A percentile compares a stretch with the other conserved stretches of the same genome.
These are phyloP conservation scores for Neoboletus subvelutipes DNA, from an alignment of 768 basidiomycete genomes.

Conservation along the genomic window DNA sequence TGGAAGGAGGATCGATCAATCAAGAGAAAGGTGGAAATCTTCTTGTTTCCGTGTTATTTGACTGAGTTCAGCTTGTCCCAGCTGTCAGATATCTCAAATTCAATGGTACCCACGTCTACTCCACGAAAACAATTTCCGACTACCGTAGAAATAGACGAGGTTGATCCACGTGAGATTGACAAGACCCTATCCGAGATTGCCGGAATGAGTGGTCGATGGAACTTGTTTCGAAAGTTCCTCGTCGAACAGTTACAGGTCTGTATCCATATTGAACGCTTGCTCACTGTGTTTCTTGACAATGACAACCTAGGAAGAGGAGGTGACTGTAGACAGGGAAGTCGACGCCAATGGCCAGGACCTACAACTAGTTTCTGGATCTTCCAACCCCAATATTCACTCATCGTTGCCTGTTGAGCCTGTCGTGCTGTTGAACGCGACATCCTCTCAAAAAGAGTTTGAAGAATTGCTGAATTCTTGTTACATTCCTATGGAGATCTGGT, in stretches of 20 bases:
- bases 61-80: constrained; percentile 21
- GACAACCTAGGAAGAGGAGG: constrained; percentile 19
- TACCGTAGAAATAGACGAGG: constrained; percentile 46
- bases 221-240: constrained; percentile 85
- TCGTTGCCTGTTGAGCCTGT: constrained; percentile 9
- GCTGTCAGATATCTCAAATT: constrained; percentile 50
- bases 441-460: constrained; percentile 60
- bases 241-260: constrained; percentile 67
- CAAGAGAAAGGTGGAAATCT: constrained; percentile 63
- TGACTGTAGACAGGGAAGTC: constrained; percentile 2
- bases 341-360: constrained; percentile 3
- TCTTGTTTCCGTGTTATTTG: not conserved
- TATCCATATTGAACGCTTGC: not conserved
- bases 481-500: constrained; percentile 90
- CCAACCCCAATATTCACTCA: not conserved
- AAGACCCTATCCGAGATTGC: constrained; percentile 84
- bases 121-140: constrained; percentile 34
- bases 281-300: not conserved
- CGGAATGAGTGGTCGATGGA: constrained; percentile 91
- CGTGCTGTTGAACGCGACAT: constrained; percentile 44
- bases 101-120: constrained; percentile 33
- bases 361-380: not conserved
- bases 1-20: constrained; percentile 93
- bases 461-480: constrained; percentile 74
- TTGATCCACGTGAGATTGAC: constrained; percentile 91